Conservation (phyloP, 257 asterid species). For the Solanum appendiculatum region DNA sequence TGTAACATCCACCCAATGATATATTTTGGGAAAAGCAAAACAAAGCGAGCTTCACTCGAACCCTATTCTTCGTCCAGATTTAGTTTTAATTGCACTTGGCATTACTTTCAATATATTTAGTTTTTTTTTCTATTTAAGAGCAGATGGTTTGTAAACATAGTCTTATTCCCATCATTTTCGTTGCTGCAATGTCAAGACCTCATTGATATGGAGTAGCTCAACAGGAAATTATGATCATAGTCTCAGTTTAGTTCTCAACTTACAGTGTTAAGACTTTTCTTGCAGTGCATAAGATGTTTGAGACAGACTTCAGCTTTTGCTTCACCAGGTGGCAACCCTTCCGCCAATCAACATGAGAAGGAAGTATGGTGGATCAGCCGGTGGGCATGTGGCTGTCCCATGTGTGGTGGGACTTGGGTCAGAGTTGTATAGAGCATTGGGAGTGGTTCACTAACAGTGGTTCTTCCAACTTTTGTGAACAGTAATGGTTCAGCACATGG, state of each 20-base stretch:
- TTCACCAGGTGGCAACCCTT: slow-evolving; percentile 37
- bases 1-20: neutral
- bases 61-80: neutral
- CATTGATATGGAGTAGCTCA: neutral
- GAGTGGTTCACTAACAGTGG: neutral
- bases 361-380: slow-evolving; percentile 97
- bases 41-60: neutral
- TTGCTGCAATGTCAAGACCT: neutral
- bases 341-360: slow-evolving; percentile 55
- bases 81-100: neutral
- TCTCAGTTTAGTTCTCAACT: neutral
- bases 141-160: neutral
- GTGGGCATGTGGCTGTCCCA: slow-evolving; percentile 91
- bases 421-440: slow-evolving; percentile 50
- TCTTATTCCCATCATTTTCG: neutral
- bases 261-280: neutral
- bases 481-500: neutral
- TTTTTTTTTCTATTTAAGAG: neutral
- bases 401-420: slow-evolving; percentile 99
- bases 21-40: neutral
- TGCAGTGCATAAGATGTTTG: slow-evolving; percentile 98
- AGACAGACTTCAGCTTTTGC: slow-evolving; percentile 90
- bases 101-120: neutral
- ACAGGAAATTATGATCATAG: neutral
- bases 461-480: neutral